Base-by-base conservation (phyloP, 2,329 filamentous ascomycete species). In the Berkeleyomyces basicola region DNA sequence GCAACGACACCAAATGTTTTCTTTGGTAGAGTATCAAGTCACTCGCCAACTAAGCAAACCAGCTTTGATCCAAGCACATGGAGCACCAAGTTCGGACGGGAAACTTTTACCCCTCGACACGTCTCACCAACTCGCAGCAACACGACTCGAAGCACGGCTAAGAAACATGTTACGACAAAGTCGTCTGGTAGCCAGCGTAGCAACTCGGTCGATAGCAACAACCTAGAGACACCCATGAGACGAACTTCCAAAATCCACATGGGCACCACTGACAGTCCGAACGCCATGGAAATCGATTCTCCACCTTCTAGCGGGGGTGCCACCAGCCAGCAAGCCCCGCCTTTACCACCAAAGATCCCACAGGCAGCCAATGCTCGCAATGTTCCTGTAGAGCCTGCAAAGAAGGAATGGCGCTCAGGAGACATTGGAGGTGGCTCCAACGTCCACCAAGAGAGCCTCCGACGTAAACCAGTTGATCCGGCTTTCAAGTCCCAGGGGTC, bases 221-320 rank as follows among this genome's bases (percentile, higher is more conserved):
- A 42, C 16, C 10, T 37, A 23, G 55, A 59, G 23, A 53, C 44
- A 2, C 36, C 55, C 5, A 47, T 55, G 31, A 16, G 58, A 3
- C 58, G 47, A 11, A 23, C 43, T 7, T n/a, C 44, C 11, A 42
- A 31, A 31, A 36, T 60, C 5, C 55, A 37, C 43, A 59, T 33
- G 7, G 4, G 58, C 59, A n/a, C n/a, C 65, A 70, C 70, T 9
- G 75, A 75, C 43, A 82, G 78, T 66, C 79, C 81, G 2, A 80
- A 78, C 63, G 81, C 82, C 11, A 86, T 86, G 83, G 83, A 86
- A 66, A 84, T 86, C 59, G 83, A 86, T 67, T 76, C 79, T 3
- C 80, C 81, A 59, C 71, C 68, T 39, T 55, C 51, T 57, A 31
- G 40, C 10, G 63, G 47, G 4, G 44, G 39, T 43, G 67, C 64